Percentiles rank a stretch among this genome's conserved stretches.
Conservation (phyloP, 148 eudicot species). For the Vaccinium corymbosum region DNA sequence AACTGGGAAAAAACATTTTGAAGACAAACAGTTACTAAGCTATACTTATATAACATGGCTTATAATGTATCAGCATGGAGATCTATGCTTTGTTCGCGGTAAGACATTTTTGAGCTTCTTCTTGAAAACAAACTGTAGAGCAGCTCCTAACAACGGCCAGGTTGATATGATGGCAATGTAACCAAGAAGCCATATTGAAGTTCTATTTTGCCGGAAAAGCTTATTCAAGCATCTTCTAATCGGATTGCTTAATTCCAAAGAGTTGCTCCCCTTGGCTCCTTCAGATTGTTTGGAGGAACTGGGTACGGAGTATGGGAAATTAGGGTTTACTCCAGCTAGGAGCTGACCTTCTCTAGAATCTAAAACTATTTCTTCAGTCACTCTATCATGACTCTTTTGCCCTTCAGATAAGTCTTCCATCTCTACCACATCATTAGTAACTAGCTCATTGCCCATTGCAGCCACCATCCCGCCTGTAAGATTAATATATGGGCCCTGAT, state of each 20-base stretch:
- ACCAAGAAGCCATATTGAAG: slow-evolving; percentile 69
- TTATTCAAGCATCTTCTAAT: slow-evolving; percentile 47
- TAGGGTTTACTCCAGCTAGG: slow-evolving; percentile 18
- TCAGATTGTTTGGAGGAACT: slow-evolving; percentile 22
- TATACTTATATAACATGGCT: not conserved
- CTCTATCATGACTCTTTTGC: slow-evolving; percentile 18
- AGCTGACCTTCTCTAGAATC: slow-evolving; percentile 26
- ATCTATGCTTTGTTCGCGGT: slow-evolving; percentile 33
- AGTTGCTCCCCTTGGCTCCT: slow-evolving; percentile 16
- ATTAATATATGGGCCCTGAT: slow-evolving; percentile 66
- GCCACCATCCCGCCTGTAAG: slow-evolving; percentile 73
- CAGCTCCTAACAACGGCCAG: slow-evolving; percentile 66
- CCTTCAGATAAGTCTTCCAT: slow-evolving; percentile 22
- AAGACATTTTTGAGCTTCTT: slow-evolving; percentile 36
- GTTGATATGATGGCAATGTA: slow-evolving; percentile 59
- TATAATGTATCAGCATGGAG: slow-evolving; percentile 5
- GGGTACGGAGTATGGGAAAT: not conserved
- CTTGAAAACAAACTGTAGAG: slow-evolving; percentile 45
- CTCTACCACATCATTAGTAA: slow-evolving; percentile 24
- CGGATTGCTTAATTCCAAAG: slow-evolving; percentile 19
- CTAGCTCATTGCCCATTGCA: slow-evolving; percentile 47
- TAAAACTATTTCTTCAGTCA: slow-evolving; percentile 13
- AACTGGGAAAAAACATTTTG: not conserved
- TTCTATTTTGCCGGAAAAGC: slow-evolving; percentile 54
- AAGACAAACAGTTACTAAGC: not conserved